phyloP scores from a whole-genome alignment of 768 basidiomycete genomes.

The Pulveroboletus ravenelii region DNA sequence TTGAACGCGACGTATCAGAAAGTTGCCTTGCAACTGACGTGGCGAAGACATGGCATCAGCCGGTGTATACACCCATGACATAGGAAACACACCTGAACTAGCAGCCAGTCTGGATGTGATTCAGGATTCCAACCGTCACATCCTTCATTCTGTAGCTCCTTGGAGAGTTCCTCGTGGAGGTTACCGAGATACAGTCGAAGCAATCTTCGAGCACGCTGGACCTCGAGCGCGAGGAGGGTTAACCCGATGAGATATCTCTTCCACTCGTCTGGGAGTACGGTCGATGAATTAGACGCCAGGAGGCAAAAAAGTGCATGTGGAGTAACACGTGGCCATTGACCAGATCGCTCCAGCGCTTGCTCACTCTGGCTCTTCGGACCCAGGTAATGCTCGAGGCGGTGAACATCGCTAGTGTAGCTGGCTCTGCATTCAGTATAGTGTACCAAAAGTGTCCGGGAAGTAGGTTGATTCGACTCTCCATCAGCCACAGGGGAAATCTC shows the following conservation, averaged over 20 bases:
- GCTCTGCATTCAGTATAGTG: background rate
- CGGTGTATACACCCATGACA: background rate
- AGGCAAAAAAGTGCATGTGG: slow-evolving; percentile 20
- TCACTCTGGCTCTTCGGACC: slow-evolving; percentile 15
- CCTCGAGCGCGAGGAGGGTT: slow-evolving; percentile 23
- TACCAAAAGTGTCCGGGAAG: background rate
- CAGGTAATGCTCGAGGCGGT: background rate
- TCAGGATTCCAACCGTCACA: slow-evolving; percentile 17
- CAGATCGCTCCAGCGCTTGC: slow-evolving; percentile 9
- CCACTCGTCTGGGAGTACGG: slow-evolving; percentile 24
- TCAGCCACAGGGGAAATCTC: background rate
- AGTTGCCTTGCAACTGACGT: slow-evolving; percentile 39
- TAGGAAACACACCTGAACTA: slow-evolving; percentile 35
- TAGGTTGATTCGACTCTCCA: background rate
- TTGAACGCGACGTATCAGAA: slow-evolving; percentile 40
- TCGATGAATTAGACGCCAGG: slow-evolving; percentile 21
- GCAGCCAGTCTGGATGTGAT: slow-evolving; percentile 36
- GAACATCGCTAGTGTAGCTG: background rate
- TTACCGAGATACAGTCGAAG: slow-evolving; percentile 14
- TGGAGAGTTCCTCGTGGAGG: slow-evolving; percentile 28
- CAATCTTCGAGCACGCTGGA: slow-evolving; percentile 36
- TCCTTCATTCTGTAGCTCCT: slow-evolving; percentile 19
- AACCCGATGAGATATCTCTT: slow-evolving; percentile 21
- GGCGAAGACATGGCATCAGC: no score
- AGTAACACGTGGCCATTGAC: slow-evolving; percentile 37